Evolutionary conservation across 305 asterid species (phyloP).

Genomic region (Rubia peregrina): DNA sequence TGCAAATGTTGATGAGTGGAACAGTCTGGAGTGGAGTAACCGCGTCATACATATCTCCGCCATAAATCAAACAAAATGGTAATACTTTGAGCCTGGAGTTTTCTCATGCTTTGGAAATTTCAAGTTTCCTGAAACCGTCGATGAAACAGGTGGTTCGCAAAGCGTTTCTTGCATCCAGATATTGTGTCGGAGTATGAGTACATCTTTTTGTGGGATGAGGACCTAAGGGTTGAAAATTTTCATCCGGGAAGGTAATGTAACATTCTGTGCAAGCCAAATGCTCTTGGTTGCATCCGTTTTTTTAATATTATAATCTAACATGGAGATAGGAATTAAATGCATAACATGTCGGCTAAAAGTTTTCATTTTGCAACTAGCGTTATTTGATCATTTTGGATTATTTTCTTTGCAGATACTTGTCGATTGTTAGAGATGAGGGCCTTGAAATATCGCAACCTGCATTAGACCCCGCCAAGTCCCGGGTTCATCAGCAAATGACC

Average conservation of each 20-base stretch:
- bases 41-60: conserved; percentile 64
- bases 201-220: conserved; percentile 92
- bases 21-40: conserved; percentile 56
- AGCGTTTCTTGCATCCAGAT: conserved; percentile 91
- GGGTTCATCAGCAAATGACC: conserved; percentile 81
- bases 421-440: conserved; percentile 79
- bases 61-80: conserved; percentile 84
- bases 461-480: conserved; percentile 62
- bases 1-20: conserved; percentile 77
- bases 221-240: conserved; percentile 71
- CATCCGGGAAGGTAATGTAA: conserved; percentile 54
- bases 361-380: background rate
- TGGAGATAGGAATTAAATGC: background rate
- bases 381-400: conserved; percentile 1
- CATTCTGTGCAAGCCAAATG: background rate
- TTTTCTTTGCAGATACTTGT: conserved; percentile 48
- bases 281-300: background rate
- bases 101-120: background rate
- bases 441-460: conserved; percentile 97
- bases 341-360: background rate
- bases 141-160: conserved; percentile 84
- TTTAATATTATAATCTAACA: no score
- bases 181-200: conserved; percentile 80
- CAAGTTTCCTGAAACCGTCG: background rate
- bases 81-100: background rate